Evolutionary conservation across 495 filamentous ascomycete genomes (phyloP).

Genomic region (Hyaloscypha variabilis): DNA sequence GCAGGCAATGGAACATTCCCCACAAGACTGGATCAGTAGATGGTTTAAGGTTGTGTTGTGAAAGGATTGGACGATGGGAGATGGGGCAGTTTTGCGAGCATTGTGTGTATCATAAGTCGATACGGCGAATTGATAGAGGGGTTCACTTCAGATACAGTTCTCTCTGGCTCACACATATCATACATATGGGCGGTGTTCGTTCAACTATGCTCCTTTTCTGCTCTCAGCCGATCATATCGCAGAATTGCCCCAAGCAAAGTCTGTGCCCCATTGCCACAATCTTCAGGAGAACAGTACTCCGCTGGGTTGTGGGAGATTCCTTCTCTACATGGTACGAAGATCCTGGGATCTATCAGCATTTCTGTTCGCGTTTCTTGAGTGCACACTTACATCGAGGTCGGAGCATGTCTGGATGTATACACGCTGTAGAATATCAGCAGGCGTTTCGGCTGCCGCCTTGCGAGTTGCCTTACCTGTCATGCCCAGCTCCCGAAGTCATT

Average conservation of each 20-base stretch:
- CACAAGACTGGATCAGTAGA: conserved; percentile 62
- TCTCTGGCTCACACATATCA: background rate
- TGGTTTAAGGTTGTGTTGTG: conserved; percentile 8
- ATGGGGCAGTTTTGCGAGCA: conserved; percentile 22
- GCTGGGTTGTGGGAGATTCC: conserved; percentile 51
- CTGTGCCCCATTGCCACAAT: conserved; percentile 36
- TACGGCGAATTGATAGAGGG: conserved; percentile 28
- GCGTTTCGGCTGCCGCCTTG: background rate
- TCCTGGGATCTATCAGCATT: conserved; percentile 31
- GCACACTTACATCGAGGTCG: conserved; percentile 43
- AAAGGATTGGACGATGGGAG: conserved; percentile 14
- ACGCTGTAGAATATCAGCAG: conserved; percentile 20
- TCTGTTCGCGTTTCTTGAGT: background rate
- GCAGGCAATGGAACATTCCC: conserved; percentile 93
- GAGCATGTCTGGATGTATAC: conserved; percentile 33
- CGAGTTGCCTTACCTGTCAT: conserved; percentile 28
- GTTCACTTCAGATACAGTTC: conserved; percentile 5
- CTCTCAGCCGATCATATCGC: conserved; percentile 31
- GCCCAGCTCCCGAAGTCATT: conserved; percentile 58
- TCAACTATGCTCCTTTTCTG: conserved; percentile 22
- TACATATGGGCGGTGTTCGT: background rate
- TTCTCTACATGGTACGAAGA: conserved; percentile 51
- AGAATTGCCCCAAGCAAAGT: conserved; percentile 30
- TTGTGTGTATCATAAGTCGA: conserved; percentile 31
- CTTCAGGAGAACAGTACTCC: conserved; percentile 49